Evolutionary conservation across 805 yeast genomes (phyloP).

Genomic region (Candida nanaspora): DNA sequence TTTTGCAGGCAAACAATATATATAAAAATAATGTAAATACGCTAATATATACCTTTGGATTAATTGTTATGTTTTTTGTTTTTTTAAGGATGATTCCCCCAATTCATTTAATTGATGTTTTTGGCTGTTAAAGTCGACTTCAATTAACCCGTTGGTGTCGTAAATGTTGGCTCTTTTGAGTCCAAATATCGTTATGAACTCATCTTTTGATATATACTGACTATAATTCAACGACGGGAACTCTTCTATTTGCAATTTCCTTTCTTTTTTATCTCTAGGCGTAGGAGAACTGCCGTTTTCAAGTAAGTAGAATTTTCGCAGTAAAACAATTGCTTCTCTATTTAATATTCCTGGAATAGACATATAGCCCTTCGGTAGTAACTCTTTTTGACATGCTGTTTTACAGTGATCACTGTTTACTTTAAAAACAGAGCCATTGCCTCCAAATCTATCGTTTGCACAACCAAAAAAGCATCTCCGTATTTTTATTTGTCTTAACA

Average conservation of each 20-base stretch:
- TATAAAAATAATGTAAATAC: no score
- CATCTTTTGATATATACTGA: constrained; percentile 41
- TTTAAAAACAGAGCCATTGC: constrained; percentile 80
- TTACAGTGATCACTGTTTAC: constrained; percentile 39
- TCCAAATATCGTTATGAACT: constrained; percentile 49
- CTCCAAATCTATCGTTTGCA: constrained; percentile 93
- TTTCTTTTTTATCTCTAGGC: constrained; percentile 67
- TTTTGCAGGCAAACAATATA: no score
- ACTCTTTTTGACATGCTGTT: no score
- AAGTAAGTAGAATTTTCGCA: constrained; percentile 77
- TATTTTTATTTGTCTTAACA: constrained; percentile 74
- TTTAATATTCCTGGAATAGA: constrained; percentile 74
- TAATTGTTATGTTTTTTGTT: no score
- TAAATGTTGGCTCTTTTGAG: constrained; percentile 20
- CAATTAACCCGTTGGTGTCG: constrained; percentile 16
- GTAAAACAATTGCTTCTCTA: constrained; percentile 73
- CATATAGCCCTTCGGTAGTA: constrained; percentile 30
- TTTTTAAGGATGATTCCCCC: no score
- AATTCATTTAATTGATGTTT: neutral
- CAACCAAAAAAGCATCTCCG: constrained; percentile 80
- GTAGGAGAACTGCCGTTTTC: constrained; percentile 83
- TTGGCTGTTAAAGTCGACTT: constrained; percentile 6
- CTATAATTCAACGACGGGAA: constrained; percentile 58
- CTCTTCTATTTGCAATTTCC: constrained; percentile 45
- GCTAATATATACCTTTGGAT: no score